Evolutionary conservation across 2,329 filamentous ascomycete species (phyloP).

Genomic region (Aschersonia sp.): DNA sequence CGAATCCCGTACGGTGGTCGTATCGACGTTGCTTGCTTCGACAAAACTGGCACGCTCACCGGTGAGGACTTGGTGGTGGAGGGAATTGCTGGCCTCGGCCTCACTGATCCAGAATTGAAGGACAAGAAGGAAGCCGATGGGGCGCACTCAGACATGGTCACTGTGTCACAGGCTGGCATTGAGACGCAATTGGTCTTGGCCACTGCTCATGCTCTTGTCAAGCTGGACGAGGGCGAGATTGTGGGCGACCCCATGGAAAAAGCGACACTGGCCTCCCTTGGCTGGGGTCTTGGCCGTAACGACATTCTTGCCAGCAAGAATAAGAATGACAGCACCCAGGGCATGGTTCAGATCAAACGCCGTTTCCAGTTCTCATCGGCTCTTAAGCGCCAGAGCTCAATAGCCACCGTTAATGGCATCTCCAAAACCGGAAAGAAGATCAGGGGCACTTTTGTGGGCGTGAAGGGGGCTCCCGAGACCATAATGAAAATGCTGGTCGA

Average conservation of each 20-base stretch:
- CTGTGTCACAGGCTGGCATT: slow-evolving; percentile 54
- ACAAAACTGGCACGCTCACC: slow-evolving; percentile 94
- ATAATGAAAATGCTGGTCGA: slow-evolving; percentile 84
- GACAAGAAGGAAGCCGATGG: slow-evolving; percentile 59
- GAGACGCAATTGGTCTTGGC: slow-evolving; percentile 88
- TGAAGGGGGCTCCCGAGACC: slow-evolving; percentile 95
- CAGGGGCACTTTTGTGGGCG: slow-evolving; percentile 79
- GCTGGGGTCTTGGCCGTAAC: slow-evolving; percentile 84
- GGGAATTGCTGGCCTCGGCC: slow-evolving; percentile 77
- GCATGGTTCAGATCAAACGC: slow-evolving; percentile 85
- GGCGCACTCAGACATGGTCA: slow-evolving; percentile 64
- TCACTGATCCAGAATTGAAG: slow-evolving; percentile 52
- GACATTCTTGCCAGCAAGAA: slow-evolving; percentile 58
- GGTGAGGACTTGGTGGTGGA: slow-evolving; percentile 95
- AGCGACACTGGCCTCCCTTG: slow-evolving; percentile 75
- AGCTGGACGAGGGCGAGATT: slow-evolving; percentile 89
- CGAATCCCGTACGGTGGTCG: slow-evolving; percentile 92
- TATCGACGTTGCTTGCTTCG: slow-evolving; percentile 93
- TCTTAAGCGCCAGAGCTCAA: slow-evolving; percentile 87
- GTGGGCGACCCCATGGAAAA: slow-evolving; percentile 99
- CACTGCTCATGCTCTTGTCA: slow-evolving; percentile 88
- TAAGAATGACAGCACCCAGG: slow-evolving; percentile 25
- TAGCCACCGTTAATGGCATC: slow-evolving; percentile 69
- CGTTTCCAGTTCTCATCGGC: slow-evolving; percentile 97
- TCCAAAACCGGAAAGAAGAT: slow-evolving; percentile 58